Conservation (phyloP, 805 yeast species). For the Saccharomycopsis javanensis region DNA sequence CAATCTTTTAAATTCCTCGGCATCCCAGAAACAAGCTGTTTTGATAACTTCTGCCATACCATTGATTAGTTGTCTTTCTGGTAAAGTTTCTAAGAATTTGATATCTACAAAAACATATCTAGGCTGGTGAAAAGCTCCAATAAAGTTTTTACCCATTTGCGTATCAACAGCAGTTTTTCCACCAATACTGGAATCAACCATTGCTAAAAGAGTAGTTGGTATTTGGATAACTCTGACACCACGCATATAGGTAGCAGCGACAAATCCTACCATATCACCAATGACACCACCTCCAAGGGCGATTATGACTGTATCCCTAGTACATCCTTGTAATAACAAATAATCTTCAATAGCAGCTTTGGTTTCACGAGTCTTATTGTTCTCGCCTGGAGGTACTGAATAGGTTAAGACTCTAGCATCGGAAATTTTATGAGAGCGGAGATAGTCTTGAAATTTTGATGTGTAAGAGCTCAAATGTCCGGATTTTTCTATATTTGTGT, state of each 20-base stretch:
- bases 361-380: slow-evolving; percentile 76
- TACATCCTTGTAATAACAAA: slow-evolving; percentile 73
- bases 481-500: slow-evolving; percentile 64
- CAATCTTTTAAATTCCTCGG: slow-evolving; percentile 71
- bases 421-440: slow-evolving; percentile 33
- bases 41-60: slow-evolving; percentile 98
- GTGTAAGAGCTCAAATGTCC: slow-evolving; percentile 45
- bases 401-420: slow-evolving; percentile 61
- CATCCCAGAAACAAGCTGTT: slow-evolving; percentile 98
- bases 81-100: slow-evolving; percentile 76
- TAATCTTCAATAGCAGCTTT: slow-evolving; percentile 92
- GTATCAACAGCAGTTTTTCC: slow-evolving; percentile 98
- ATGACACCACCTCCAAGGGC: slow-evolving; percentile 98
- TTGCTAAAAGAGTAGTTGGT: slow-evolving; percentile 87
- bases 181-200: slow-evolving; percentile 98
- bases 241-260: slow-evolving; percentile 98
- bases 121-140: slow-evolving; percentile 98
- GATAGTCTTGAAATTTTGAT: slow-evolving; percentile 31
- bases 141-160: slow-evolving; percentile 87
- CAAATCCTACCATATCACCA: slow-evolving; percentile 98
- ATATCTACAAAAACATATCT: slow-evolving; percentile 79
- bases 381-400: slow-evolving; percentile 85
- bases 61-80: slow-evolving; percentile 88
- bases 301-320: slow-evolving; percentile 87
- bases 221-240: slow-evolving; percentile 91